Evolutionary conservation across 768 basidiomycete genomes (phyloP).

Genomic region (Tricholoma sp.): DNA sequence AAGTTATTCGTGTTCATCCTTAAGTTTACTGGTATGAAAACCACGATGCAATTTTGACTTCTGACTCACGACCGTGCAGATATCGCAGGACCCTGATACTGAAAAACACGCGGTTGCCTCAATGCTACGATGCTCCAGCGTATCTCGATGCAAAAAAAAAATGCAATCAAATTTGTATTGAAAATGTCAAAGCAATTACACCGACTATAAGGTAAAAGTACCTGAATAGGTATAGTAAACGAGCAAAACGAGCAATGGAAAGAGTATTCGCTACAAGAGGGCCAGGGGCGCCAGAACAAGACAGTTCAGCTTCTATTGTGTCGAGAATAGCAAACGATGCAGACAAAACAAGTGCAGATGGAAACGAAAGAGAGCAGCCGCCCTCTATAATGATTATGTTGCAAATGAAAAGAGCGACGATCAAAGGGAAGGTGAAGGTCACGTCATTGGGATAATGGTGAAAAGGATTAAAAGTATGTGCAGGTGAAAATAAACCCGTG

Average conservation of each 20-base stretch:
- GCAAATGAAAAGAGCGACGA: constrained; percentile 22
- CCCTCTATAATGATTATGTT: constrained; percentile 17
- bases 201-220: background rate
- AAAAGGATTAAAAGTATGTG: background rate
- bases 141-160: background rate
- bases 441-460: constrained; percentile 5
- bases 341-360: constrained; percentile 8
- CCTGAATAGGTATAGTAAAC: constrained; percentile 1
- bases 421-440: constrained; percentile 18
- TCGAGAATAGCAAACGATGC: constrained; percentile 14
- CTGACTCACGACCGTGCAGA: background rate
- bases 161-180: background rate
- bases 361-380: constrained; percentile 16
- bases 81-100: background rate
- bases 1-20: background rate
- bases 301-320: constrained; percentile 18
- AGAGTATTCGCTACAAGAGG: constrained; percentile 17
- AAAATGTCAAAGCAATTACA: background rate
- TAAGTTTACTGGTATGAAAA: background rate
- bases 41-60: background rate
- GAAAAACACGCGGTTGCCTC: constrained; percentile 1
- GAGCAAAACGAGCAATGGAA: constrained; percentile 9
- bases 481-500: constrained; percentile 13
- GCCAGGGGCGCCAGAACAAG: constrained; percentile 10
- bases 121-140: background rate